Evolutionary conservation across 306 rosid genomes (phyloP).

Genomic region (Macrotyloma uniflorum): DNA sequence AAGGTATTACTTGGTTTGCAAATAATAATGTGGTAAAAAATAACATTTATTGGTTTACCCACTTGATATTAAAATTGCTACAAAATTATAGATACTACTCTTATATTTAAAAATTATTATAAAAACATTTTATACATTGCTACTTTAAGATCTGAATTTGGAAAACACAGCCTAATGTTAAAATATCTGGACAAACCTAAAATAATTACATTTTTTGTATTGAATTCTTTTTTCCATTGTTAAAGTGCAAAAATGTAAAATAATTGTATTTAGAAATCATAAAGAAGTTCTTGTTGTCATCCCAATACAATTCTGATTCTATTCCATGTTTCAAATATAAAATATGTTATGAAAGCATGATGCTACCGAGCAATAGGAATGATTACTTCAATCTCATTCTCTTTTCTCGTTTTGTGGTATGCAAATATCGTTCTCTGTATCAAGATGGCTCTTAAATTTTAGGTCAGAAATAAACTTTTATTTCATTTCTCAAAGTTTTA

Average conservation of each 20-base stretch:
- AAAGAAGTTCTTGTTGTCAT: background rate
- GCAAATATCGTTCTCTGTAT: background rate
- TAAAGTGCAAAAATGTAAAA: background rate
- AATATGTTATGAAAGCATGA: background rate
- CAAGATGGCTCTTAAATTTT: background rate
- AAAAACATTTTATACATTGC: background rate
- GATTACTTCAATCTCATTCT: conserved; percentile 4
- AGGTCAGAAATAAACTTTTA: background rate
- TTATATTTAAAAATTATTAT: background rate
- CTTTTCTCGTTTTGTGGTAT: background rate
- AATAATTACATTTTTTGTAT: background rate
- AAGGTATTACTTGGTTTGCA: background rate
- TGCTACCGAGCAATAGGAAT: conserved; percentile 11
- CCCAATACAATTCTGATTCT: conserved; percentile 11
- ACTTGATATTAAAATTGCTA: background rate
- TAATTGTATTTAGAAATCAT: background rate
- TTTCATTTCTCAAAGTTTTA: background rate
- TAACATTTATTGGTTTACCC: background rate
- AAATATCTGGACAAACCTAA: conserved; percentile 4
- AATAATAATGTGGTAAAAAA: conserved; percentile 23
- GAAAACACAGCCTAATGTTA: background rate
- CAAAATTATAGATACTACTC: background rate
- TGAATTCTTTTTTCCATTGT: background rate
- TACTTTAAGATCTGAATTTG: background rate
- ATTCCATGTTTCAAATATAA: conserved; percentile 1